Base-by-base conservation (phyloP, 164 flowering plant genomes). In the Vitis amurensis region DNA sequence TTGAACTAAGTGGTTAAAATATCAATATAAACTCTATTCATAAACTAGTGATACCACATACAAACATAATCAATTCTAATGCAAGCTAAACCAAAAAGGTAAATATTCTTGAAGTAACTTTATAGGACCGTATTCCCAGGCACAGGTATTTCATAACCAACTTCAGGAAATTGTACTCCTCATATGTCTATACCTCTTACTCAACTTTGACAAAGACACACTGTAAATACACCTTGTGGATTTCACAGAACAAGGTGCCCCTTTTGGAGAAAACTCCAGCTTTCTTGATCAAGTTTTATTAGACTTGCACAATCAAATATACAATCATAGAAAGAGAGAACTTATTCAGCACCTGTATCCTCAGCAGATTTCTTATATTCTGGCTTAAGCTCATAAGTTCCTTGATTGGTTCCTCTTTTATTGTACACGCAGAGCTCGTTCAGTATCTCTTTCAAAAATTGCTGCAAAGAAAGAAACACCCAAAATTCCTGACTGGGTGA, bases 331-430 rank as follows among this genome's bases (percentile, higher is more conserved):
- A 56, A 68, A 17, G 55, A 31, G 52, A 71, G 9, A 11, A 61
- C 53, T 78, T 76, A 84, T 50, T 87, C 88, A 56, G 84, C 86
- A 68, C 70, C 85, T 58, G 85, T 74, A 62, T 86, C 88, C 71
- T 87, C 93, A 1, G 69, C 91, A 50, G 92, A 74, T 76, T 90
- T 92, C 80, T 88, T 90, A 71, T 92, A 92, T 76, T 92, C 97
- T 10, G 97, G 95, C 86, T 92, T 92, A 47, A 92, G 93, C 79
- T 92, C 97, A 61, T 92, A 92, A 3, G 93, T 90, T 61, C 97
- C 97, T 76, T 92, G 97, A 78, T 92, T 87, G 53, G 95, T 70
- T 69, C 97, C 97, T 61, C 97, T 85, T 83, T 92, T 92, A 64
- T 92, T 92, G 87, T 92, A 92, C 50, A 88, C 85, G 55, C 97